These are phyloP conservation scores for Nicotiana otophora DNA, from an alignment of 257 asterid genomes.

Conservation along the genomic window DNA sequence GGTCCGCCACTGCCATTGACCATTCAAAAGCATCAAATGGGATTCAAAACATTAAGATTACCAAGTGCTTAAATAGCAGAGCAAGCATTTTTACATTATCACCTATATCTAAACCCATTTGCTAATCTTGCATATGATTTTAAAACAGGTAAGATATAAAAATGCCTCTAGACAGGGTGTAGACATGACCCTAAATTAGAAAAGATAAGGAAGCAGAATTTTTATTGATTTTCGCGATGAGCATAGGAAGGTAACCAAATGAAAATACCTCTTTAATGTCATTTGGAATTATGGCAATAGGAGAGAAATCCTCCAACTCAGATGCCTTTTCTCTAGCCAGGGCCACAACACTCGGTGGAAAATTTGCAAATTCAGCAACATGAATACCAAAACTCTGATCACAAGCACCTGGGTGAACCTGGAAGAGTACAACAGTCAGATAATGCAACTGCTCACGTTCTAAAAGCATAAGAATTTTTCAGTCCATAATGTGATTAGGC, in stretches of 20 bases:
- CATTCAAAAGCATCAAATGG: background rate
- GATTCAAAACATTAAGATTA: background rate
- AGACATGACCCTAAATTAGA: background rate
- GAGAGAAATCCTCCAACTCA: constrained; percentile 93
- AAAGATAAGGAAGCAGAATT: background rate
- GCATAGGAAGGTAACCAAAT: constrained; percentile 9
- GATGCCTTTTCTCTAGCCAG: constrained; percentile 95
- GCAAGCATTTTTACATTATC: background rate
- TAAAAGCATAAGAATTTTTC: background rate
- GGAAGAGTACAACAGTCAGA: constrained; percentile 14
- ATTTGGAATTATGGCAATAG: constrained; percentile 28
- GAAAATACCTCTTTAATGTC: constrained; percentile 47
- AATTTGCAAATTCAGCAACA: constrained; percentile 97
- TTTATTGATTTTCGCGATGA: background rate
- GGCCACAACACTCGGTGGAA: constrained; percentile 82
- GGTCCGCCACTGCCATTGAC: background rate
- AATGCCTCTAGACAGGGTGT: background rate
- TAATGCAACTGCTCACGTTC: constrained; percentile 2
- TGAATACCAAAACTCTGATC: constrained; percentile 99
- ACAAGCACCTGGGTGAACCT: constrained; percentile 96
- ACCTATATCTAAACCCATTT: background rate
- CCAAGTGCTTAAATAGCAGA: background rate
- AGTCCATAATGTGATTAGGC: background rate
- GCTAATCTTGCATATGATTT: background rate
- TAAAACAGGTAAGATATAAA: background rate